Conservation (phyloP, 257 asterid species). For the Solanum bulbocastanum region DNA sequence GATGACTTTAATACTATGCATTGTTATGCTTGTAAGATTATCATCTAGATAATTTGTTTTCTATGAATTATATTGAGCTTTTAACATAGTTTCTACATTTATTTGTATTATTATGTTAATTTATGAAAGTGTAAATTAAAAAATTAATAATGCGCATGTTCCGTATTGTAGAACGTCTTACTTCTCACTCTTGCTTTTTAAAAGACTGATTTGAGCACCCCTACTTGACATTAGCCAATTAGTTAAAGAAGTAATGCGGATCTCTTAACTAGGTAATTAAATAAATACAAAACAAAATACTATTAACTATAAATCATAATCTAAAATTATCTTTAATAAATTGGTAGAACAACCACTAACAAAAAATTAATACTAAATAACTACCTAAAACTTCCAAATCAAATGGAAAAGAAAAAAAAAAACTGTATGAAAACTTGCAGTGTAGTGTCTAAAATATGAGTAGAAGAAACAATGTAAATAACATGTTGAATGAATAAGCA, state of each 20-base stretch:
- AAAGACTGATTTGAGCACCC: not conserved
- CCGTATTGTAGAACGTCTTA: no score
- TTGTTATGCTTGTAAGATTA: no score
- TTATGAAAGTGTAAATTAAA: no score
- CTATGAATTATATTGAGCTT: no score
- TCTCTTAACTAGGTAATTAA: not conserved
- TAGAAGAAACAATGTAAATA: not conserved
- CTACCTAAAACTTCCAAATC: not conserved
- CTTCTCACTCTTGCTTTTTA: no score
- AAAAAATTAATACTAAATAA: not conserved
- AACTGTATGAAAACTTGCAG: not conserved
- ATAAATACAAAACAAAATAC: not conserved
- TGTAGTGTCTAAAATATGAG: not conserved
- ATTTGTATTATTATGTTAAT: no score
- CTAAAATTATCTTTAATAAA: not conserved
- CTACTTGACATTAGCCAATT: not conserved
- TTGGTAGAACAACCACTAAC: not conserved
- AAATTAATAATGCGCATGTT: no score
- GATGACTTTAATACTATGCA: no score
- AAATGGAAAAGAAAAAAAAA: not conserved
- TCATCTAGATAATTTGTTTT: no score
- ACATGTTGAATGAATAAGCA: not conserved
- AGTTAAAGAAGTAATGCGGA: not conserved
- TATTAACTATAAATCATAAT: not conserved
- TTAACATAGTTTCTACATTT: no score